Evolutionary conservation across 164 flowering plant species (phyloP).

Genomic region (Kalanchoe fedtschenkoi): DNA sequence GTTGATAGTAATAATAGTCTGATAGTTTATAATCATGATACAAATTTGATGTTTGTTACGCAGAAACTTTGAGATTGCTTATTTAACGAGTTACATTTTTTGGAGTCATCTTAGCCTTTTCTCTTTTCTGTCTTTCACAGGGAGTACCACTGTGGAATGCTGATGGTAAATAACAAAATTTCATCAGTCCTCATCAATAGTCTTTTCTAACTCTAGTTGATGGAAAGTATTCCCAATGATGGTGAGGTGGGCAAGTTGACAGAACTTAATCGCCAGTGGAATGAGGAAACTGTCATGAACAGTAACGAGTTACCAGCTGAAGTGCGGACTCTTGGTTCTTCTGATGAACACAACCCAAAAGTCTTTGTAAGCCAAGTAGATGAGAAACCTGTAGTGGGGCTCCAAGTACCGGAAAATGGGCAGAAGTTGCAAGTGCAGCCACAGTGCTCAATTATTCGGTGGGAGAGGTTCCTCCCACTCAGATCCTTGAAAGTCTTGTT

Average conservation of each 20-base stretch:
- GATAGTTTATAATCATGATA: no score
- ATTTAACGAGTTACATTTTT: no score
- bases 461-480: conserved; percentile 58
- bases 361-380: conserved; percentile 15
- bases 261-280: background rate
- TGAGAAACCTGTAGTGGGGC: conserved; percentile 11
- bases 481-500: conserved; percentile 54
- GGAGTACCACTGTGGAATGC: background rate
- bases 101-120: background rate
- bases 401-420: conserved; percentile 18
- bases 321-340: conserved; percentile 14
- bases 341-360: conserved; percentile 27
- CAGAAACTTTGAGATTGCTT: no score
- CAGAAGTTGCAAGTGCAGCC: conserved; percentile 24
- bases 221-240: conserved; percentile 18
- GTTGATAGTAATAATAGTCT: no score
- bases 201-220: conserved; percentile 20
- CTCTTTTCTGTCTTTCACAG: background rate
- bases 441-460: conserved; percentile 39
- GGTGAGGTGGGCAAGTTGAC: conserved; percentile 7
- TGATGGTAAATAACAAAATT: background rate
- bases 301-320: conserved; percentile 14
- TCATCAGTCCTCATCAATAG: conserved; percentile 4
- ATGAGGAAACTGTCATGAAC: conserved; percentile 7
- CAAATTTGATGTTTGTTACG: no score